These are phyloP conservation scores for Hydnomerulius pinastri DNA, from an alignment of 768 basidiomycete genomes.

Conservation along the genomic window DNA sequence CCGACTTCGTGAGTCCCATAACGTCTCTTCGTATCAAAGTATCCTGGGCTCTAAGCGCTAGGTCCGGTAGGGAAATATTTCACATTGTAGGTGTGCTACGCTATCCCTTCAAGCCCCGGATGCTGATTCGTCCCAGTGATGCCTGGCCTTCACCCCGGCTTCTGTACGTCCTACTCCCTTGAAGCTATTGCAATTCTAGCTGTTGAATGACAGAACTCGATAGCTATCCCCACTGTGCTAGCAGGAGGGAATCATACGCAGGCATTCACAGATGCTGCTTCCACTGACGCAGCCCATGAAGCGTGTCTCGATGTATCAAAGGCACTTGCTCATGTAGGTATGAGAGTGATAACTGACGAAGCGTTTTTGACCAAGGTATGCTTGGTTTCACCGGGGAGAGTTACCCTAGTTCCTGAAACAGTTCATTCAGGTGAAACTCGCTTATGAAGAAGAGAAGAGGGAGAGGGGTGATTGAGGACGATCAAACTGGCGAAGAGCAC, in stretches of 20 bases:
- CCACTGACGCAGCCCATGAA: slow-evolving; percentile 60
- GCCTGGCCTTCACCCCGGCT: slow-evolving; percentile 75
- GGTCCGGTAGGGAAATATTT: slow-evolving; percentile 50
- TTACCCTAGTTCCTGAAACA: background rate
- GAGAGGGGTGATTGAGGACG: slow-evolving; percentile 7
- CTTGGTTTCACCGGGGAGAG: background rate
- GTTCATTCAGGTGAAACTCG: slow-evolving; percentile 42
- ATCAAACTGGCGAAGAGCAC: background rate
- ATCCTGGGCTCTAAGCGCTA: background rate
- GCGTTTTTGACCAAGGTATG: slow-evolving; percentile 58
- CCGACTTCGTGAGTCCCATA: slow-evolving; percentile 73
- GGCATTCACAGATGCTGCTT: slow-evolving; percentile 65
- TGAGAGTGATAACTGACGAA: slow-evolving; percentile 70
- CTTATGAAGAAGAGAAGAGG: slow-evolving; percentile 49
- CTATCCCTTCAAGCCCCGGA: background rate
- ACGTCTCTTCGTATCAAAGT: background rate
- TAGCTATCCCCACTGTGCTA: slow-evolving; percentile 73
- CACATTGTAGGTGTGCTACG: slow-evolving; percentile 53
- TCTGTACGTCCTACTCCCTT: slow-evolving; percentile 31
- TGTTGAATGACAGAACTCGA: background rate
- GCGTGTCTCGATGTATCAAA: slow-evolving; percentile 70
- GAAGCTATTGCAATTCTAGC: background rate
- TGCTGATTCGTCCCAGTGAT: slow-evolving; percentile 39
- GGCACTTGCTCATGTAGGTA: slow-evolving; percentile 68
- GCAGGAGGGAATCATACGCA: slow-evolving; percentile 80